Conservation (phyloP, 2,329 filamentous ascomycete genomes). For the Stachybotrys chlorohalonatus region DNA sequence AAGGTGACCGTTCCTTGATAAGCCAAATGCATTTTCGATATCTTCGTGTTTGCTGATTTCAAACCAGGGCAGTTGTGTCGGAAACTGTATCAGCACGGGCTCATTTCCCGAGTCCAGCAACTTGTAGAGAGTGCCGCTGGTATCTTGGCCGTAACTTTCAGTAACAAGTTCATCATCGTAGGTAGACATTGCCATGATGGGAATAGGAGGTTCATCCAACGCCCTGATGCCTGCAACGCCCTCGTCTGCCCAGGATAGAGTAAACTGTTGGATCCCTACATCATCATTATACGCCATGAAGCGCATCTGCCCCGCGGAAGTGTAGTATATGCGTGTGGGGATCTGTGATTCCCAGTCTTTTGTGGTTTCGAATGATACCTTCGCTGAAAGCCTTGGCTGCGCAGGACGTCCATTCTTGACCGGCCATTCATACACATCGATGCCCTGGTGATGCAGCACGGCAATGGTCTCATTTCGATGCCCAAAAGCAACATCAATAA, state of each 20-base stretch:
- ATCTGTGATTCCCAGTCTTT: slow-evolving; percentile 11
- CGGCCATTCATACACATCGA: slow-evolving; percentile 65
- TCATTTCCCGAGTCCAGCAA: slow-evolving; percentile 23
- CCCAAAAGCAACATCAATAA: slow-evolving; percentile 68
- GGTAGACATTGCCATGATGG: slow-evolving; percentile 20
- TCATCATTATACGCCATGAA: slow-evolving; percentile 21
- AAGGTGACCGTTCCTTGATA: slow-evolving; percentile 68
- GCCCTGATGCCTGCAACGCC: slow-evolving; percentile 7
- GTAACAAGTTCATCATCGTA: slow-evolving; percentile 18
- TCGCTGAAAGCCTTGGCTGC: slow-evolving; percentile 29
- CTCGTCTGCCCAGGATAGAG: slow-evolving; percentile 7
- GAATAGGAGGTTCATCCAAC: slow-evolving; percentile 10
- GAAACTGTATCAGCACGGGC: slow-evolving; percentile 29
- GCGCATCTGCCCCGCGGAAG: slow-evolving; percentile 16
- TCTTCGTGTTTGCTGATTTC: slow-evolving; percentile 35
- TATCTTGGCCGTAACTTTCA: slow-evolving; percentile 35
- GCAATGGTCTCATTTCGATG: slow-evolving; percentile 56
- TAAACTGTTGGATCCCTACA: slow-evolving; percentile 12
- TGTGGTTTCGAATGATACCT: slow-evolving; percentile 26
- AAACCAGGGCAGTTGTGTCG: slow-evolving; percentile 42
- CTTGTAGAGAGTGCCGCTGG: slow-evolving; percentile 33
- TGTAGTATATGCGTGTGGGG: slow-evolving; percentile 23
- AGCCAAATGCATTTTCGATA: slow-evolving; percentile 43
- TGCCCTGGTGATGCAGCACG: slow-evolving; percentile 56
- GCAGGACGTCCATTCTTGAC: slow-evolving; percentile 45